Evolutionary conservation across 306 rosid species (phyloP).

Genomic region (Biancaea sappan): DNA sequence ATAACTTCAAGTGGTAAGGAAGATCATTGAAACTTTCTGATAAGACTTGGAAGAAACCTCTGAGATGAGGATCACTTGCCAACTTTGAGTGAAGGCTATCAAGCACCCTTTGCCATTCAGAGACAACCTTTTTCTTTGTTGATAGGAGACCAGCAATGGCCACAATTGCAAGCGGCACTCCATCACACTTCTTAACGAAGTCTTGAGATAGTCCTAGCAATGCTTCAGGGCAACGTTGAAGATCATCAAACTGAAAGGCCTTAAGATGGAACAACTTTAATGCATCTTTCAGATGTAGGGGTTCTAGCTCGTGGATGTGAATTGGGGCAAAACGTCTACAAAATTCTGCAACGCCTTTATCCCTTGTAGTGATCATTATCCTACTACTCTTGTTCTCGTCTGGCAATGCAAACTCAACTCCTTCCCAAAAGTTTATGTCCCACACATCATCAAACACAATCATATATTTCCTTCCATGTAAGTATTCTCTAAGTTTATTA

Average conservation of each 20-base stretch:
- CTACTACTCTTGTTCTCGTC: not conserved
- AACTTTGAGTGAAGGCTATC: not conserved
- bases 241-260: not conserved
- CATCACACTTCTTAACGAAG: conserved; percentile 11
- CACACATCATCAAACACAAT: conserved; percentile 10
- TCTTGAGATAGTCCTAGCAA: not conserved
- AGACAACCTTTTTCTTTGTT: not conserved
- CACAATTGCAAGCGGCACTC: conserved; percentile 28
- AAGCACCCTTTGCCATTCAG: conserved; percentile 15
- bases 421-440: not conserved
- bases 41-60: not conserved
- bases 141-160: conserved; percentile 5
- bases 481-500: not conserved
- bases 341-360: not conserved
- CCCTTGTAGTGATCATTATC: not conserved
- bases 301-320: not conserved
- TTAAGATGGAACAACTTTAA: not conserved
- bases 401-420: not conserved
- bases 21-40: conserved; percentile 21
- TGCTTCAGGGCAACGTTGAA: not conserved
- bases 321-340: not conserved
- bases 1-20: conserved; percentile 18
- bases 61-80: conserved; percentile 15
- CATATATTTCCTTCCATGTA: not conserved
- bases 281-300: not conserved